phyloP scores from a whole-genome alignment of 208 protist species.

The Leishmania aethiopica region DNA sequence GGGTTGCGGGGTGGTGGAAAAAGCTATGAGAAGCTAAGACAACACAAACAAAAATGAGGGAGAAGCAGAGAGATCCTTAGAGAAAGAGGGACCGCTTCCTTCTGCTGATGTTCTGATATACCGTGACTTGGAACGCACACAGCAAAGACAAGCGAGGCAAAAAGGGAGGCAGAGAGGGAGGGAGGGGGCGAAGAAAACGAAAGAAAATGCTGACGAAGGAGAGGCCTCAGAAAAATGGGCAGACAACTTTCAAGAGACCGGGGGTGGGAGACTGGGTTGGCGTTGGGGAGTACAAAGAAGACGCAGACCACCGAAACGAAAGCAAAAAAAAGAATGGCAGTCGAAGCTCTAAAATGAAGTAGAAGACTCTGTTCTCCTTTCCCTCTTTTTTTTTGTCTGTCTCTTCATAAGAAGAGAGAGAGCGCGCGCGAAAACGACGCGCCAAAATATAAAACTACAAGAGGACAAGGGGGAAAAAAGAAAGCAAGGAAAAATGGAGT shows the following conservation, averaged over 20 bases:
- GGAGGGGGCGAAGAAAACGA: too few relatives aligned
- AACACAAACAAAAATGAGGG: not conserved
- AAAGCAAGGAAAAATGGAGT: not conserved
- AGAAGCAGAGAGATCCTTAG: not conserved
- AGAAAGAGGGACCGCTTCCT: not conserved
- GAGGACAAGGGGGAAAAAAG: not conserved
- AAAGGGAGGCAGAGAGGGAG: not conserved
- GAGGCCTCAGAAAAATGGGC: not conserved
- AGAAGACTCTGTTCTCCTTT: not conserved
- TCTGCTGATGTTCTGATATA: not conserved
- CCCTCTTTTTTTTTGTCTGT: not conserved
- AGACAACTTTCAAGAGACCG: not conserved
- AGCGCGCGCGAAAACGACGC: not conserved
- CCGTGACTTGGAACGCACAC: not conserved
- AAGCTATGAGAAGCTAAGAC: not conserved
- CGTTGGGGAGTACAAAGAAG: not conserved
- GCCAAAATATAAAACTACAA: not conserved
- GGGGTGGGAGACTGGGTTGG: not conserved
- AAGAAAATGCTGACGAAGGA: not conserved
- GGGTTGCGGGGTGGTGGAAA: not conserved
- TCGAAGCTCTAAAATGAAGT: not conserved
- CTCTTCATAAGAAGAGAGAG: not conserved
- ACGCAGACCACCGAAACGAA: not conserved
- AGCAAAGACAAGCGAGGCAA: not conserved
- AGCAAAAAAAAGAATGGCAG: not conserved